Percentiles rank a stretch among this genome's conserved stretches.
Evolutionary conservation across 2,329 filamentous ascomycete species (phyloP).

Genomic region (Didymella arachidicola): DNA sequence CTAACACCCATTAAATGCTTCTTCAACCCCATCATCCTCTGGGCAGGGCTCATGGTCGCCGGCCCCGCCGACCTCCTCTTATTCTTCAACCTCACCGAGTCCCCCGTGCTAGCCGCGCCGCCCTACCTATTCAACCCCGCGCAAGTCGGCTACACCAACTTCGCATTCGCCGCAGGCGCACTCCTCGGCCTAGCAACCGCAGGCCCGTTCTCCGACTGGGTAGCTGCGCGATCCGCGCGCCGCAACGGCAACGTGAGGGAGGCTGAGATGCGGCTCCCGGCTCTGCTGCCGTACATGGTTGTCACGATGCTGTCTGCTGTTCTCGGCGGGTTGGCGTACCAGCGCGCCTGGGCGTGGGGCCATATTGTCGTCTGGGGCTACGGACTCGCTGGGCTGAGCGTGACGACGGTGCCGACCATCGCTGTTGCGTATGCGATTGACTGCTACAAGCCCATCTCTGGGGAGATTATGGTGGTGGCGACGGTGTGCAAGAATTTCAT

Average conservation of each 20-base stretch:
- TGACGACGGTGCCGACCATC: conserved; percentile 55
- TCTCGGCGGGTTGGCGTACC: conserved; percentile 59
- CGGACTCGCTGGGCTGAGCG: conserved; percentile 52
- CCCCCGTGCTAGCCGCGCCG: conserved; percentile 55
- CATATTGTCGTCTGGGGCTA: conserved; percentile 61
- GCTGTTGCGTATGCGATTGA: conserved; percentile 57
- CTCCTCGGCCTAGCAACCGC: conserved; percentile 63
- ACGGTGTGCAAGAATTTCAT: conserved; percentile 57
- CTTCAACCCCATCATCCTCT: conserved; percentile 56
- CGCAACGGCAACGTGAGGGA: conserved; percentile 64
- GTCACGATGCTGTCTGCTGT: conserved; percentile 59
- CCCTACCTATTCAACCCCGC: conserved; percentile 57
- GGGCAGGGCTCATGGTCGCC: conserved; percentile 47
- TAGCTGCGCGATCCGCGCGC: conserved; percentile 61
- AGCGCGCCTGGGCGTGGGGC: conserved; percentile 59
- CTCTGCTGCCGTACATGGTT: conserved; percentile 57
- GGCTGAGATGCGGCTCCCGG: conserved; percentile 64
- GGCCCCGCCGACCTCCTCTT: conserved; percentile 55
- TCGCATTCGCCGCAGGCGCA: conserved; percentile 57
- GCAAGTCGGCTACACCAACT: conserved; percentile 60
- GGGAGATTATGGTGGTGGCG: conserved; percentile 56
- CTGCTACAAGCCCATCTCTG: conserved; percentile 57
- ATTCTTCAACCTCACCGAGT: conserved; percentile 61
- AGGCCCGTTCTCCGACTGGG: conserved; percentile 65
- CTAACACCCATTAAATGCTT: conserved; percentile 54